These are phyloP conservation scores for Psophocarpus tetragonolobus DNA, from an alignment of 306 rosid genomes.

Conservation along the genomic window DNA sequence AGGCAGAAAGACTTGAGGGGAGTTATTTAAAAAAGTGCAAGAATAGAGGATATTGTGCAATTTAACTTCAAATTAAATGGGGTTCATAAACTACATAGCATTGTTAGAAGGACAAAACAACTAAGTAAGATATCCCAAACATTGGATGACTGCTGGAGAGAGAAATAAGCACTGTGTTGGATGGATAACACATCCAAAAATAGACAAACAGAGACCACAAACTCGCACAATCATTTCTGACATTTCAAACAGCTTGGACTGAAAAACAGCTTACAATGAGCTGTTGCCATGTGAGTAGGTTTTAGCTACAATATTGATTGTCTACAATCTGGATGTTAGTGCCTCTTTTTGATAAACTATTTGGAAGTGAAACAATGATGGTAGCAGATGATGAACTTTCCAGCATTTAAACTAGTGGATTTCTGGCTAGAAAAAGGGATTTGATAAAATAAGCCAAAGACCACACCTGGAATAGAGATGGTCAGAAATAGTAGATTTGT, in stretches of 20 bases:
- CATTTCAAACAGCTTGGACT: not conserved
- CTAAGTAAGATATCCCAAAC: not conserved
- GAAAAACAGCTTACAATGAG: not conserved
- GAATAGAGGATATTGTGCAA: not conserved
- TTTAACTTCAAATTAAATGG: not conserved
- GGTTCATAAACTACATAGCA: conserved; percentile 2
- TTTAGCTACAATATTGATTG: not conserved
- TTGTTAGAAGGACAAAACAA: not conserved
- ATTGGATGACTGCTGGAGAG: not conserved
- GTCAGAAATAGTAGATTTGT: not conserved
- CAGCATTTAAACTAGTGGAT: not conserved
- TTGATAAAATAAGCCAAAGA: not conserved
- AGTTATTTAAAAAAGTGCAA: not conserved
- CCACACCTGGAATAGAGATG: not conserved
- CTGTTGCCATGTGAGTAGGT: not conserved
- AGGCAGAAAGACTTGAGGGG: not conserved
- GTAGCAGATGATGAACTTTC: not conserved
- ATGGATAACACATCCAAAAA: not conserved
- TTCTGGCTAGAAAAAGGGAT: not conserved
- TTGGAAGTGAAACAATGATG: not conserved
- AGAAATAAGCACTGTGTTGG: not conserved
- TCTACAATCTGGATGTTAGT: not conserved
- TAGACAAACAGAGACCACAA: not conserved
- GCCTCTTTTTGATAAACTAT: not conserved
- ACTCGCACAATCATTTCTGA: not conserved